Base-by-base conservation (phyloP, 345 rosid genomes). In the Moricandia moricandioides region DNA sequence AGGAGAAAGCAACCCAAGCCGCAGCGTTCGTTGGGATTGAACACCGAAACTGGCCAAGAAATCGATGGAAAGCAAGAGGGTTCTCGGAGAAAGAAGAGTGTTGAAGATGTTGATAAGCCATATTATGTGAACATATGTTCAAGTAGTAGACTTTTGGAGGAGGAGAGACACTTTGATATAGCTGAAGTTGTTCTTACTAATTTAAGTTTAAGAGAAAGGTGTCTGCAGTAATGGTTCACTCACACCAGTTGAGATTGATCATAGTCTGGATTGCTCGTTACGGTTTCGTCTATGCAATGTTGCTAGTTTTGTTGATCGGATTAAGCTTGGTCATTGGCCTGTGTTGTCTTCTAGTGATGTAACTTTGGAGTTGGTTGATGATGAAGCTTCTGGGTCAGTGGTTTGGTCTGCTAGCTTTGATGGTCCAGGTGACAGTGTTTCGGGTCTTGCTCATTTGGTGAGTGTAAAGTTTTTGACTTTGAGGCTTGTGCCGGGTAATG, bases 321-420 rank as follows among this genome's bases (percentile, higher is more conserved):
- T 95, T 52, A 90, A 86, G 83, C 82, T 94, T 49, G 98, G 93
- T 65, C 96, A 90, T 77, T 90, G 96, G 91, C 97, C 97, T 58
- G 83, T 85, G 21, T 77, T 95, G 62, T 85, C 96, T 33, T 84
- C 85, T 4, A 78, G 79, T 74, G 86, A 87, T 76, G 51, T 89
- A 43, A 81, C 83, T 45, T 62, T 92, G 76, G 99, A 95, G 76
- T 78, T 92, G 39, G 69, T 84, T 16, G 85, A 85, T 74, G 83
- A 80, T 66, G 86, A 85, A 67, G 69, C 21, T 2, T 49, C 55
- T 12, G 79, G 69, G 29, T 74, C 71, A 2, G 82, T 90, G 65
- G 71, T 90, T 66, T 79, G 90, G 58, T 91, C 93, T 0, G 96
- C 89, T 52, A 79, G 84, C 65, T 87, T 91, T 82, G 98, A 94